Evolutionary conservation across 768 basidiomycete genomes (phyloP).

Genomic region (Pleurotus giganteus): DNA sequence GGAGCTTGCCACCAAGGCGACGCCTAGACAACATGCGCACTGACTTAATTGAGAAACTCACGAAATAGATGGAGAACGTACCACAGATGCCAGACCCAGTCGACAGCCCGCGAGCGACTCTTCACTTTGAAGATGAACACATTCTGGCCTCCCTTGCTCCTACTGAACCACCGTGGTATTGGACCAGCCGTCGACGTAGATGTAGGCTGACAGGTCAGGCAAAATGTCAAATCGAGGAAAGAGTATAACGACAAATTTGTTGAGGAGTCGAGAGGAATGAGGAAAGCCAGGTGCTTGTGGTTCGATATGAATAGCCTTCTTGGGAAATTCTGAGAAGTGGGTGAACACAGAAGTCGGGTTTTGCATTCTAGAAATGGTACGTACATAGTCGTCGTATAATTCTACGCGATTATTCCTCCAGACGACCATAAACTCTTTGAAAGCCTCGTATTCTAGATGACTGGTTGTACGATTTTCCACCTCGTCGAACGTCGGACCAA

Average conservation of each 20-base stretch:
- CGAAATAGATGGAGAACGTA: conserved; percentile 22
- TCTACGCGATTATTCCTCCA: conserved; percentile 81
- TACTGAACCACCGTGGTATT: conserved; percentile 46
- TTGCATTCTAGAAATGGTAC: conserved; percentile 19
- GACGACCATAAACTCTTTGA: conserved; percentile 83
- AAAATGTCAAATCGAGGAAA: conserved; percentile 82
- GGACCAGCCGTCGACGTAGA: conserved; percentile 31
- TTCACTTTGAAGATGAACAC: conserved; percentile 86
- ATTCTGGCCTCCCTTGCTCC: conserved; percentile 66
- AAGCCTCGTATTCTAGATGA: conserved; percentile 59
- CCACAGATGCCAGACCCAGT: conserved; percentile 94
- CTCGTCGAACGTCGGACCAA: conserved; percentile 63
- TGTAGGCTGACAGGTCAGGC: conserved; percentile 63
- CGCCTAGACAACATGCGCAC: conserved; percentile 44
- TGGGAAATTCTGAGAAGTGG: conserved; percentile 47
- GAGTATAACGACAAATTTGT: conserved; percentile 86
- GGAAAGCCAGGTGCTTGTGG: conserved; percentile 75
- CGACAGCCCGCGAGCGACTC: conserved; percentile 72
- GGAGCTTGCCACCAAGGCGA: conserved; percentile 69
- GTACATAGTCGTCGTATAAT: conserved; percentile 82
- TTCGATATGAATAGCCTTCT: conserved; percentile 65
- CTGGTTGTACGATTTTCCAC: conserved; percentile 60
- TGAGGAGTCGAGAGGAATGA: conserved; percentile 66
- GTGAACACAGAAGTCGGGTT: conserved; percentile 12
- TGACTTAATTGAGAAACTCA: not conserved